Conservation (phyloP, 148 eudicot species). For the Vaccinium corymbosum region DNA sequence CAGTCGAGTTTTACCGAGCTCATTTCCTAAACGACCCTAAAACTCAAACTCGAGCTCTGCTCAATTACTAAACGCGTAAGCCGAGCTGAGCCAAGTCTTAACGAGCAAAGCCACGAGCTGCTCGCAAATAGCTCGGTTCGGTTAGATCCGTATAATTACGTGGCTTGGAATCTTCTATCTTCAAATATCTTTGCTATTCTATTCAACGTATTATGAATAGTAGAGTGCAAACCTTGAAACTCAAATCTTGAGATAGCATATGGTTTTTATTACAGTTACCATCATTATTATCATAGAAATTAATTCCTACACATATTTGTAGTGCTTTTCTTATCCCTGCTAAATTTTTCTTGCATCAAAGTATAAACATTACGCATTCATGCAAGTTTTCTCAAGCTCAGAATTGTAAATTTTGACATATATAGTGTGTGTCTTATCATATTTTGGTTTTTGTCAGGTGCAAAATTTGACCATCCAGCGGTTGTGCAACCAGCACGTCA, state of each 20-base stretch:
- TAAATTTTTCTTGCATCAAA: neutral
- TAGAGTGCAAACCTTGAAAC: no score
- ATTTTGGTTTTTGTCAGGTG: conserved; percentile 27
- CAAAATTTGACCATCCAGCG: conserved; percentile 31
- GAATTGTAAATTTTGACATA: neutral
- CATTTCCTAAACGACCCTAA: no score
- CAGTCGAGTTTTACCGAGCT: no score
- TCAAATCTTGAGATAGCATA: no score
- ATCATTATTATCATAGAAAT: neutral
- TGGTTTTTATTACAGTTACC: no score
- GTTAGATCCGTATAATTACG: no score
- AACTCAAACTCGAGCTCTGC: no score
- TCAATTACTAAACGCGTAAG: no score
- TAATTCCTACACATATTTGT: neutral
- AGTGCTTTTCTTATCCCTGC: neutral
- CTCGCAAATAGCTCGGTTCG: neutral
- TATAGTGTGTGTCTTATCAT: neutral
- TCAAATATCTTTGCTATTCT: neutral
- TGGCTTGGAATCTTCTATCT: neutral
- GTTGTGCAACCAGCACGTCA: conserved; percentile 35
- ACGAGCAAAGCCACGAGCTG: no score
- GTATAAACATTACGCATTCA: neutral
- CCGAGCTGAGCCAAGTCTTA: no score
- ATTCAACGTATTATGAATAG: no score
- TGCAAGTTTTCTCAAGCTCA: neutral